These are phyloP conservation scores for Trametes punicea DNA, from an alignment of 768 basidiomycete genomes.

Conservation along the genomic window DNA sequence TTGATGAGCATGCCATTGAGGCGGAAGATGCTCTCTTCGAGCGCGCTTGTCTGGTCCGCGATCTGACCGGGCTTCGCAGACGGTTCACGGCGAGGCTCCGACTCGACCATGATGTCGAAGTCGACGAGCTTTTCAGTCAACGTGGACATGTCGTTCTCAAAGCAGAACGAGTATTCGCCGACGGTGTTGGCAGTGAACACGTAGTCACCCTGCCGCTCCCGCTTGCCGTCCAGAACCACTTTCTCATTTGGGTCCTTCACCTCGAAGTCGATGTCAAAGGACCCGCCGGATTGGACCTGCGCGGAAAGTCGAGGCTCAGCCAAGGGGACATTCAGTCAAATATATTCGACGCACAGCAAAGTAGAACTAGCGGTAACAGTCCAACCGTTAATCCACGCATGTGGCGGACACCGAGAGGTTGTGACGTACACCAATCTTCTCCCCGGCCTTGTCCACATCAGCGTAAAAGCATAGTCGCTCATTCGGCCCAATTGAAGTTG, in stretches of 20 bases:
- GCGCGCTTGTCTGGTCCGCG: constrained; percentile 84
- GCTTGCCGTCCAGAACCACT: constrained; percentile 79
- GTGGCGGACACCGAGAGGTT: background rate
- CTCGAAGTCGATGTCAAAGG: constrained; percentile 94
- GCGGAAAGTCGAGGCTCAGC: background rate
- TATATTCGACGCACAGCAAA: constrained; percentile 71
- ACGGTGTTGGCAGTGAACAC: constrained; percentile 91
- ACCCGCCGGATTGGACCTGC: constrained; percentile 94
- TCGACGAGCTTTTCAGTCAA: constrained; percentile 93
- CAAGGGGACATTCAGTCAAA: background rate
- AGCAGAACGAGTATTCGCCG: constrained; percentile 95
- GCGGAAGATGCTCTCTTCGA: constrained; percentile 95
- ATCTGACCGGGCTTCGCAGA: constrained; percentile 88
- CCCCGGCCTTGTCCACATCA: constrained; percentile 92
- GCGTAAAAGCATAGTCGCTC: constrained; percentile 91
- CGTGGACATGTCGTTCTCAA: constrained; percentile 96
- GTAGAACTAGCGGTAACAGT: constrained; percentile 67
- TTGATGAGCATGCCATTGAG: constrained; percentile 83
- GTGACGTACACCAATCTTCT: constrained; percentile 79
- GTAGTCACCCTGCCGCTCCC: constrained; percentile 95
- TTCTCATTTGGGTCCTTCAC: constrained; percentile 90
- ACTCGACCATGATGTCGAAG: constrained; percentile 98
- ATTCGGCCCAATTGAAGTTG: constrained; percentile 74
- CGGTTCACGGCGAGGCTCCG: constrained; percentile 86
- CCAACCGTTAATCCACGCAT: background rate